Conservation (phyloP, 164 flowering plant genomes). For the Protea cynaroides region DNA sequence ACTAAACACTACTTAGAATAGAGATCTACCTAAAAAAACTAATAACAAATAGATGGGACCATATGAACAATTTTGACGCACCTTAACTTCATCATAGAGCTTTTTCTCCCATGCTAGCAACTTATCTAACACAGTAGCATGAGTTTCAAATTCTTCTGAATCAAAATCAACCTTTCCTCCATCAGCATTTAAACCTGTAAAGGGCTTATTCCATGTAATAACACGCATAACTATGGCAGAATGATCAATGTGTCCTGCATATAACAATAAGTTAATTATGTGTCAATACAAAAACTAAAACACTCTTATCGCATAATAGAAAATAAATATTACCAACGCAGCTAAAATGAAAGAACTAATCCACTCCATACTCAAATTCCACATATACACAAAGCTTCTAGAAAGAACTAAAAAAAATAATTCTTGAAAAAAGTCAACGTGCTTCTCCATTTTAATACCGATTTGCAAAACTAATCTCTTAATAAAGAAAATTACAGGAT, state of each 20-base stretch:
- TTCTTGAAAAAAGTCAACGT: too few species aligned
- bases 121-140: constrained; percentile 87
- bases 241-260: constrained; percentile 85
- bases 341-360: background rate
- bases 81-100: constrained; percentile 96
- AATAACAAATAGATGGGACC: too few species aligned
- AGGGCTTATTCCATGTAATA: constrained; percentile 87
- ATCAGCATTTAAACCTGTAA: constrained; percentile 45
- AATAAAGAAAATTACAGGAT: too few species aligned
- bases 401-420: background rate
- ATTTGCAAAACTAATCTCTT: too few species aligned
- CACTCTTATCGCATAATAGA: background rate
- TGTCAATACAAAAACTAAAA: background rate
- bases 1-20: too few species aligned
- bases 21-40: too few species aligned
- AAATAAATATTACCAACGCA: background rate
- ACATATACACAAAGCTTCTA: background rate
- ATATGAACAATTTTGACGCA: constrained; percentile 13
- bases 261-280: background rate
- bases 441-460: too few species aligned
- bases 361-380: background rate
- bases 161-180: constrained; percentile 55
- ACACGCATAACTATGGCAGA: constrained; percentile 92
- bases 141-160: constrained; percentile 73
- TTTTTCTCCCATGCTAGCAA: constrained; percentile 96